Evolutionary conservation across 2,329 filamentous ascomycete genomes (phyloP).

Genomic region (Talaromyces sp.): DNA sequence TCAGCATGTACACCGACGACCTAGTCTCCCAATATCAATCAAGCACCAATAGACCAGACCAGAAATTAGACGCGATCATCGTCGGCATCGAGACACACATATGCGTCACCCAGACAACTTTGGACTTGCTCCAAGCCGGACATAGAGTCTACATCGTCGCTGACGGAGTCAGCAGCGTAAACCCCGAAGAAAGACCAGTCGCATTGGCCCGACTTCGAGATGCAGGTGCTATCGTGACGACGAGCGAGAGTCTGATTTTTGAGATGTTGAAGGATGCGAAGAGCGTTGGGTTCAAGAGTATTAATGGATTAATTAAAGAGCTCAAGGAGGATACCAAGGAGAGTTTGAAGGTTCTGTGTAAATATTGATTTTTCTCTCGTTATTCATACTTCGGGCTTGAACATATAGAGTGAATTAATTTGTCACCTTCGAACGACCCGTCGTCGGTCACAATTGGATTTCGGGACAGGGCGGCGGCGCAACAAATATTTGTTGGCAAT

Average conservation of each 20-base stretch:
- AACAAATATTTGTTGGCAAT: too few species aligned
- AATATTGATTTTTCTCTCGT: conserved; percentile 42
- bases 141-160: conserved; percentile 83
- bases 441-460: not conserved
- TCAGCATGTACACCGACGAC: conserved; percentile 79
- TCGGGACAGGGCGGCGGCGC: not conserved
- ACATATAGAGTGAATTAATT: not conserved
- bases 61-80: conserved; percentile 63
- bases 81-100: conserved; percentile 93
- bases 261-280: conserved; percentile 82
- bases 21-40: conserved; percentile 46
- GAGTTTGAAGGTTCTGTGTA: conserved; percentile 64
- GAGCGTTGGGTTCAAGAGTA: conserved; percentile 64
- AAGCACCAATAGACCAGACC: conserved; percentile 19
- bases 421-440: not conserved
- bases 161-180: conserved; percentile 86
- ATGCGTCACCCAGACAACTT: conserved; percentile 86
- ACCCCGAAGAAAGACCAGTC: conserved; percentile 73
- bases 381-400: not conserved
- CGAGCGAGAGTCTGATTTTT: conserved; percentile 85
- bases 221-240: conserved; percentile 76
- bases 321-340: conserved; percentile 66
- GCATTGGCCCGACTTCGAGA: conserved; percentile 72
- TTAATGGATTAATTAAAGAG: conserved; percentile 77
- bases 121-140: conserved; percentile 72